Percentiles rank a stretch among this genome's conserved stretches.
Conservation (phyloP, 768 basidiomycete genomes). For the Mycena belliarum region DNA sequence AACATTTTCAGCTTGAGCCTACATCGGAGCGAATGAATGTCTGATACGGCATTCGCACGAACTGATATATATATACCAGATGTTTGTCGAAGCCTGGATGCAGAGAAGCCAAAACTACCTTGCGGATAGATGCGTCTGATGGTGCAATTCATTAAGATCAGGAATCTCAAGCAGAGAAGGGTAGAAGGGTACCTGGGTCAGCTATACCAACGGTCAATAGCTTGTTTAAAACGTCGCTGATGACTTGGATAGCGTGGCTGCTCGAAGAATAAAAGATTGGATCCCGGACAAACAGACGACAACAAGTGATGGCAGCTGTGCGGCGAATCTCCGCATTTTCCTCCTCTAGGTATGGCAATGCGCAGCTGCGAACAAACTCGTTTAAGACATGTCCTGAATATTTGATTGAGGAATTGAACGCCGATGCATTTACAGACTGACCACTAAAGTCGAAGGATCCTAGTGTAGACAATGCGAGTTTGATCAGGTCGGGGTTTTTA, state of each 20-base stretch:
- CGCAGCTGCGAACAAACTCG: slow-evolving; percentile 91
- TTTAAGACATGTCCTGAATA: slow-evolving; percentile 83
- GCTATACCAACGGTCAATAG: slow-evolving; percentile 93
- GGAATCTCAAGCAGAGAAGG: neutral
- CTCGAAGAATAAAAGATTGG: slow-evolving; percentile 96
- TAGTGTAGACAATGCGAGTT: slow-evolving; percentile 82
- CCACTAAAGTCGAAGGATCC: slow-evolving; percentile 95
- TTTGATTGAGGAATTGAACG: neutral
- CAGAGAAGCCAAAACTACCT: slow-evolving; percentile 81
- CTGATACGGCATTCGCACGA: neutral
- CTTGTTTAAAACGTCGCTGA: slow-evolving; percentile 97
- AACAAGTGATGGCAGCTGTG: slow-evolving; percentile 91
- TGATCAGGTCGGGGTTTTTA: slow-evolving; percentile 68
- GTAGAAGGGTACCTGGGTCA: slow-evolving; percentile 71
- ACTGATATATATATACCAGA: slow-evolving; percentile 42
- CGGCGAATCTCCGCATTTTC: slow-evolving; percentile 86
- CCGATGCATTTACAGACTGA: slow-evolving; percentile 29
- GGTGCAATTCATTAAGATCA: slow-evolving; percentile 7
- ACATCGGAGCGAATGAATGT: neutral
- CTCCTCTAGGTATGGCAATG: slow-evolving; percentile 91
- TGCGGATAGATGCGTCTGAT: slow-evolving; percentile 56
- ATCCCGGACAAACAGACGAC: slow-evolving; percentile 88
- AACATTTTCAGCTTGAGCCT: slow-evolving; percentile 96
- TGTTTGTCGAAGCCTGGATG: slow-evolving; percentile 97
- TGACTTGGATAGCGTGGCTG: slow-evolving; percentile 93